Conservation (phyloP, 139 green algal genomes). For the Diplosphaera chodatii region DNA sequence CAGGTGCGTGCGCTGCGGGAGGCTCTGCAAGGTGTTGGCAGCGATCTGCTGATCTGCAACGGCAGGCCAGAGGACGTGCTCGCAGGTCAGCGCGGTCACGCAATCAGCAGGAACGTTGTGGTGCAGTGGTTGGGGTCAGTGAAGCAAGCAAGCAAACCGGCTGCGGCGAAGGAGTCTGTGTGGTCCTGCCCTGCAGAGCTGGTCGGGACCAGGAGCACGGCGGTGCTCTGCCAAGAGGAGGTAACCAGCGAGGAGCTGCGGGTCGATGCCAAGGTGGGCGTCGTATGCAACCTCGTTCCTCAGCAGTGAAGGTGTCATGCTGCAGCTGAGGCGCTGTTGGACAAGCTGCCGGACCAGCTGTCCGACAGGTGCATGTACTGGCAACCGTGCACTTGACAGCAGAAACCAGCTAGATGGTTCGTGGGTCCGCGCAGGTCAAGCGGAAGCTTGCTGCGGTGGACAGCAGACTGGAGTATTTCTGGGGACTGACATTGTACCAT, state of each 20-base stretch:
- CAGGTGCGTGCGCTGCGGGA: slow-evolving; percentile 73
- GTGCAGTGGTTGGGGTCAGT: too few relatives aligned
- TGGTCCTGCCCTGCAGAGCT: slow-evolving; percentile 16
- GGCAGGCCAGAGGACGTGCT: slow-evolving; percentile 15
- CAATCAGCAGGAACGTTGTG: too few relatives aligned
- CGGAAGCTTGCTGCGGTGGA: not conserved
- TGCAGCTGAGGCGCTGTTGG: too few relatives aligned
- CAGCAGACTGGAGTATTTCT: slow-evolving; percentile 48
- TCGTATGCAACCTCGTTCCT: not conserved
- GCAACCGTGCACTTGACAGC: too few relatives aligned
- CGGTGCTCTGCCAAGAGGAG: slow-evolving; percentile 67
- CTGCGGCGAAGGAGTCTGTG: too few relatives aligned
- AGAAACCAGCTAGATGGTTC: too few relatives aligned
- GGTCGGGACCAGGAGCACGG: not conserved
- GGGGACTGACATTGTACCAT: slow-evolving; percentile 85
- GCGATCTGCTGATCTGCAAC: slow-evolving; percentile 14
- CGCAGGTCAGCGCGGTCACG: not conserved
- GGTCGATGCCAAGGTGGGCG: slow-evolving; percentile 46
- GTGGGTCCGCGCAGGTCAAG: slow-evolving; percentile 13
- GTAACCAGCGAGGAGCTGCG: slow-evolving; percentile 68
- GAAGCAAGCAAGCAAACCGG: too few relatives aligned
- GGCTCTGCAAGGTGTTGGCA: slow-evolving; percentile 14
- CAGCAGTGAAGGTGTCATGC: too few relatives aligned
- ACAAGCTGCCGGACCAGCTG: too few relatives aligned
- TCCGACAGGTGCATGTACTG: too few relatives aligned